Base-by-base conservation (phyloP, 2,329 filamentous ascomycete genomes). In the Claviceps sp. region DNA sequence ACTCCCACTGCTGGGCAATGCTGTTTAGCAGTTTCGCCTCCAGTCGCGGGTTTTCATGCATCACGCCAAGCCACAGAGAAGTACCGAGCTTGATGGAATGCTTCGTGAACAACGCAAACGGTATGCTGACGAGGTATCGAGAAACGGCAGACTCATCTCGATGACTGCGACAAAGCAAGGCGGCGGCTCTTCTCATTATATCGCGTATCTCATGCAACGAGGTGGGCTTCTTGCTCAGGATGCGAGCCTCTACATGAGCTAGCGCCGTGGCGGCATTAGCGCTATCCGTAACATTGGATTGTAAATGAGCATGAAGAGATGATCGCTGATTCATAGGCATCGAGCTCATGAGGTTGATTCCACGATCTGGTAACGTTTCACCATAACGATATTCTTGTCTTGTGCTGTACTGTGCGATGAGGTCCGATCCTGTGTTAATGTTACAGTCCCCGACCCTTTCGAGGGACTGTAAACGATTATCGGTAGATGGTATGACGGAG, bases 351-450 rank as follows among this genome's bases (percentile, higher is more conserved):
- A 85, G 78, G 62, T 85, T 81, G 54, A 77, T 74, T 54, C 84
- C 81, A 55, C 83, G 79, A 54, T 85, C 82, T 1, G 84, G 81
- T 40, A 86, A 71, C 2, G 81, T 78, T 63, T 95, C 89, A 11
- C 89, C 82, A 62, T 91, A 91, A 52, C 90, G 83, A 66, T 98
- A 98, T 63, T 95, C 90, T 65, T 98, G 94, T 40, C 93, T 85
- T 26, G 89, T 94, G 3, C 91, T 97, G 65, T 98, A 98, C 63
- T 98, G 91, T 1, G 93, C 89, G 63, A 98, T 82, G 61, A 98
- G 95, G 64, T 97, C 91, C 2, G 93, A 97, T 0, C 88, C 89
- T 11, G 90, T 89, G 64, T 97, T 95, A 65, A 96, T 84, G 56
- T 81, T 81, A 51, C 81, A 80, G 47, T 84, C 81, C 18, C 85